Evolutionary conservation across 2,329 filamentous ascomycete species (phyloP).

Genomic region (Aspergillus pseudoviridinutans): DNA sequence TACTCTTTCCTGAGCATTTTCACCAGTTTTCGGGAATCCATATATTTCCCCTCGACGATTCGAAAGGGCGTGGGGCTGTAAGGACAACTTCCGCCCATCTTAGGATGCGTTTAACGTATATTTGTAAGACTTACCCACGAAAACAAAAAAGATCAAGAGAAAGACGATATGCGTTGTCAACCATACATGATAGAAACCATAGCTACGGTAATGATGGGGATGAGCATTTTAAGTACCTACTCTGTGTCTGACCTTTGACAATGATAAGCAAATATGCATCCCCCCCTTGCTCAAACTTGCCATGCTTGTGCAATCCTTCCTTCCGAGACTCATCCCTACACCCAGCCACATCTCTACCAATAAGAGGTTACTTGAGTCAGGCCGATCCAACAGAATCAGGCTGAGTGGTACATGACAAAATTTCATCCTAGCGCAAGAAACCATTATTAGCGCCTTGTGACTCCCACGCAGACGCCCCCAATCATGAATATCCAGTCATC

Average conservation of each 20-base stretch:
- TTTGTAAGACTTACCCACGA: too few species aligned
- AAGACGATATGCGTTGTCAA: too few species aligned
- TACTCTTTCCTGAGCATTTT: constrained; percentile 3
- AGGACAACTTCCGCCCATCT: background rate
- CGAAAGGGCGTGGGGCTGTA: constrained; percentile 1
- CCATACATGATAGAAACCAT: too few species aligned
- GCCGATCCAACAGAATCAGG: background rate
- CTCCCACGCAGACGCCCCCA: background rate
- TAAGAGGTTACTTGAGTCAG: background rate
- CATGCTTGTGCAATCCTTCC: too few species aligned
- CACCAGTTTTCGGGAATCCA: constrained; percentile 4
- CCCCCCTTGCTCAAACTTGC: too few species aligned
- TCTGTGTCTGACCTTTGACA: too few species aligned
- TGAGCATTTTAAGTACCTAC: too few species aligned
- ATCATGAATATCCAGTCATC: background rate
- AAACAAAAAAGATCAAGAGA: background rate
- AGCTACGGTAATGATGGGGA: too few species aligned
- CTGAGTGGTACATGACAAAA: background rate
- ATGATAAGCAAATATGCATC: too few species aligned
- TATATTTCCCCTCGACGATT: constrained; percentile 5
- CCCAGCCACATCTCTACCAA: too few species aligned
- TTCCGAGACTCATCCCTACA: too few species aligned
- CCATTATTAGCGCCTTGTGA: background rate
- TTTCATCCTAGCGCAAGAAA: background rate
- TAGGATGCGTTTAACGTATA: background rate